Evolutionary conservation across 257 asterid species (phyloP).

Genomic region (Haberlea rhodopensis): DNA sequence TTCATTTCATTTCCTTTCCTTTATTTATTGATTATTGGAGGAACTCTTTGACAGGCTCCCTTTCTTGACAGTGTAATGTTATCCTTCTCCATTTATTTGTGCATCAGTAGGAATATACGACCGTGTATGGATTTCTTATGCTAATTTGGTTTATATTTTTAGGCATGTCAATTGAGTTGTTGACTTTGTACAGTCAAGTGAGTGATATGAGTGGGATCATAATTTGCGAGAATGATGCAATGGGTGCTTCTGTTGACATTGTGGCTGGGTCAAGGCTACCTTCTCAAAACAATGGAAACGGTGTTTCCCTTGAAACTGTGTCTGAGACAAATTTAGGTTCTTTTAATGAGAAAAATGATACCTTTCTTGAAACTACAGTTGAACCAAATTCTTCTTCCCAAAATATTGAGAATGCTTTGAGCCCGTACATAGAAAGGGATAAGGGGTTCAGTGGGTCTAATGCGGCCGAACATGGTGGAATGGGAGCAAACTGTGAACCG

Average conservation of each 20-base stretch:
- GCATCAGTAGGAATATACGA: background rate
- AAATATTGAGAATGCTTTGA: conserved; percentile 33
- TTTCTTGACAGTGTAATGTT: conserved; percentile 15
- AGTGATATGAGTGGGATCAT: conserved; percentile 56
- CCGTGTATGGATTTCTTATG: conserved; percentile 6
- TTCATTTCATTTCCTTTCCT: background rate
- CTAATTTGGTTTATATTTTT: conserved; percentile 28
- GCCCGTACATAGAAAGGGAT: conserved; percentile 22
- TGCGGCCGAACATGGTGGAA: conserved; percentile 26
- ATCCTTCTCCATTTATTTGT: background rate
- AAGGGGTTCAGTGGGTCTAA: conserved; percentile 26
- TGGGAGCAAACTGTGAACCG: conserved; percentile 28
- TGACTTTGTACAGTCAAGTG: conserved; percentile 51
- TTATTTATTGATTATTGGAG: background rate
- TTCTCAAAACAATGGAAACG: conserved; percentile 37
- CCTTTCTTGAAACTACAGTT: conserved; percentile 30
- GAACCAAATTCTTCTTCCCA: conserved; percentile 35
- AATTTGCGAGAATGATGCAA: conserved; percentile 40
- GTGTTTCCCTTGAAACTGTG: conserved; percentile 25
- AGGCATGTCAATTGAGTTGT: conserved; percentile 65
- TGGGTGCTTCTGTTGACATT: conserved; percentile 32
- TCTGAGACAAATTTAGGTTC: conserved; percentile 30
- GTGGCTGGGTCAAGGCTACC: conserved; percentile 30
- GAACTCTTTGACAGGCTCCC: background rate
- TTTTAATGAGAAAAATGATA: conserved; percentile 30